A percentile compares a stretch with the other conserved stretches of the same genome.
These are phyloP conservation scores for Linnemannia elongata DNA, from an alignment of 192 early-diverging fungal genomes.

Conservation along the genomic window DNA sequence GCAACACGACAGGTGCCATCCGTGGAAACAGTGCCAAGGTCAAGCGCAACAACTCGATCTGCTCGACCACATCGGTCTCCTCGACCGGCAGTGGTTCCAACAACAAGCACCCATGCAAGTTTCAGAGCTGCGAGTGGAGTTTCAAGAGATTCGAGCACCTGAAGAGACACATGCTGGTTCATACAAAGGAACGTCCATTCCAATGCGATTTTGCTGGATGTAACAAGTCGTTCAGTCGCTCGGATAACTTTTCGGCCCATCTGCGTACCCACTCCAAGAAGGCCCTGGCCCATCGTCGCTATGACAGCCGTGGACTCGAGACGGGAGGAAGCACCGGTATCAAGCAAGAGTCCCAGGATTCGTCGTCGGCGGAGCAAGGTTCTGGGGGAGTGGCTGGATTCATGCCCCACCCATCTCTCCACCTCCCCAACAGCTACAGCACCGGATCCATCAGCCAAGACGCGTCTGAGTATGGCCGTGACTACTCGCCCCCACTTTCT, in stretches of 20 bases:
- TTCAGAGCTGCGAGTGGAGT: conserved; percentile 67
- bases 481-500: conserved; percentile 44
- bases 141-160: conserved; percentile 89
- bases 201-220: conserved; percentile 78
- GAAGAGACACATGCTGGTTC: conserved; percentile 83
- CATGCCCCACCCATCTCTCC: conserved; percentile 42
- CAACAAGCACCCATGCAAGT: conserved; percentile 64
- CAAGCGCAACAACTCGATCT: conserved; percentile 61
- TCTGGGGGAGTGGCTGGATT: conserved; percentile 31
- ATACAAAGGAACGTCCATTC: conserved; percentile 82
- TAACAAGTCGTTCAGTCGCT: conserved; percentile 84
- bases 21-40: conserved; percentile 47
- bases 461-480: conserved; percentile 46
- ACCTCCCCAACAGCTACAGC: conserved; percentile 31
- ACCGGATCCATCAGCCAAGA: conserved; percentile 35
- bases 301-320: conserved; percentile 25
- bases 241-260: conserved; percentile 84
- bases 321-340: conserved; percentile 1
- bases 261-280: conserved; percentile 81
- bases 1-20: conserved; percentile 37
- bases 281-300: conserved; percentile 57
- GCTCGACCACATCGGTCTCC: conserved; percentile 58
- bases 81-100: conserved; percentile 53
- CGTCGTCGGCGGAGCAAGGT: conserved; percentile 6
- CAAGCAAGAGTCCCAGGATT: conserved; percentile 49